Evolutionary conservation across 116 monocot species (phyloP).

Genomic region (Thalassia testudinum): DNA sequence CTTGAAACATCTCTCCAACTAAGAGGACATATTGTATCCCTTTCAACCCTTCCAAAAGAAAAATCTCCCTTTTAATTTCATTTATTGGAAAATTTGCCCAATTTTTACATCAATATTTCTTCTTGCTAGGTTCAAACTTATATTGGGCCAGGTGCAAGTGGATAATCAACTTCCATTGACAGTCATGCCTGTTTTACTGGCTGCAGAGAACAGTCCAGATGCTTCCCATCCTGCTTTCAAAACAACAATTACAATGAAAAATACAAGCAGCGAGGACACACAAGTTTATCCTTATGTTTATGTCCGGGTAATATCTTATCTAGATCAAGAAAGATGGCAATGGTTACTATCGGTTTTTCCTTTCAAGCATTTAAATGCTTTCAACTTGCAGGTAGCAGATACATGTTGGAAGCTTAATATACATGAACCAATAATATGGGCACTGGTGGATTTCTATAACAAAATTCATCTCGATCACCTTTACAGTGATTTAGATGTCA

Average conservation of each 20-base stretch:
- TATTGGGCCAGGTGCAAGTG: slow-evolving; percentile 75
- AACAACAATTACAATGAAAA: slow-evolving; percentile 63
- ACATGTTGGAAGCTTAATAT: slow-evolving; percentile 73
- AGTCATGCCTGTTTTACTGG: slow-evolving; percentile 78
- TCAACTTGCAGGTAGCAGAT: slow-evolving; percentile 61
- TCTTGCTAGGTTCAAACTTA: slow-evolving; percentile 77
- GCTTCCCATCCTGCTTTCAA: slow-evolving; percentile 75
- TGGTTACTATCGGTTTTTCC: not conserved
- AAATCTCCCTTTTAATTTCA: too few relatives aligned
- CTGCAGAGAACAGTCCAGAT: slow-evolving; percentile 50
- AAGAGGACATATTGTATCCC: too few relatives aligned
- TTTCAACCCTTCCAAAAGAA: too few relatives aligned
- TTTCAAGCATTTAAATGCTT: not conserved
- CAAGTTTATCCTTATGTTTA: slow-evolving; percentile 82
- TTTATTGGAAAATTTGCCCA: too few relatives aligned
- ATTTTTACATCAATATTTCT: not conserved
- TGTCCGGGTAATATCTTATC: slow-evolving; percentile 53
- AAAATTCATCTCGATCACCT: slow-evolving; percentile 52
- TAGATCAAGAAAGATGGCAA: not conserved
- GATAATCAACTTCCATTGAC: slow-evolving; percentile 93
- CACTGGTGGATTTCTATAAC: slow-evolving; percentile 65
- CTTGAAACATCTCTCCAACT: too few relatives aligned
- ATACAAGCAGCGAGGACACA: slow-evolving; percentile 62
- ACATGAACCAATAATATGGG: slow-evolving; percentile 98
- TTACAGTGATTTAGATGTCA: slow-evolving; percentile 38